A percentile compares a stretch with the other conserved stretches of the same genome.
These are phyloP conservation scores for Vinca minor DNA, from an alignment of 257 asterid species.

Conservation along the genomic window DNA sequence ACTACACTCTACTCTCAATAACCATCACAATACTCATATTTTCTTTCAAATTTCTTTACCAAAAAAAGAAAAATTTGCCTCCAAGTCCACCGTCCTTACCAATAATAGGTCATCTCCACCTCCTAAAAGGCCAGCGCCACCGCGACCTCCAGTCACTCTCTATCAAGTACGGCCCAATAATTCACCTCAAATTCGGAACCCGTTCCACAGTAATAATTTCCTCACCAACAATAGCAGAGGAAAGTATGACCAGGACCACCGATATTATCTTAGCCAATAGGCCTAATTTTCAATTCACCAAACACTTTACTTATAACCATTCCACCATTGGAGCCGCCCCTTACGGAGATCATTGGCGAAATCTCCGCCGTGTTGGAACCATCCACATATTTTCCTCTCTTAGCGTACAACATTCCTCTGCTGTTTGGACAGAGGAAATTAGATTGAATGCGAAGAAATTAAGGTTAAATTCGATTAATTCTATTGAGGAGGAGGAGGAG, in stretches of 20 bases:
- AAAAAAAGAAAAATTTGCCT: neutral
- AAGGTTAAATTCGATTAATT: too few species aligned
- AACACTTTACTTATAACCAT: constrained; percentile 28
- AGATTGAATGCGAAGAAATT: too few species aligned
- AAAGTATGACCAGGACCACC: neutral
- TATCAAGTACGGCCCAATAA: constrained; percentile 5
- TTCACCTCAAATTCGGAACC: constrained; percentile 8
- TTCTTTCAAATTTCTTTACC: too few species aligned
- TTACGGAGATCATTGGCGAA: too few species aligned
- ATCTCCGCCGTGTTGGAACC: too few species aligned
- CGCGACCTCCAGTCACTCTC: neutral
- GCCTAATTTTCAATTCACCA: constrained; percentile 24
- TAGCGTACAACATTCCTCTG: too few species aligned
- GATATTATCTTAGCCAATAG: constrained; percentile 28
- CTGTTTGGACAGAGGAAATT: too few species aligned
- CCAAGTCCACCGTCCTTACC: constrained; percentile 1
- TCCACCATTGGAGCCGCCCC: too few species aligned
- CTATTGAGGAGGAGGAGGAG: too few species aligned
- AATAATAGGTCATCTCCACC: constrained; percentile 9
- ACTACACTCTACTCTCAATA: too few species aligned
- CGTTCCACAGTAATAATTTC: neutral
- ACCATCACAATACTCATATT: too few species aligned
- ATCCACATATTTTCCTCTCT: too few species aligned
- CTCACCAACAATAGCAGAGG: constrained; percentile 1
- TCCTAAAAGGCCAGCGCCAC: neutral